Percentiles rank a stretch among this genome's conserved stretches.
phyloP scores from a whole-genome alignment of 176 grass and related monocot genomes.

The Lolium multiflorum region DNA sequence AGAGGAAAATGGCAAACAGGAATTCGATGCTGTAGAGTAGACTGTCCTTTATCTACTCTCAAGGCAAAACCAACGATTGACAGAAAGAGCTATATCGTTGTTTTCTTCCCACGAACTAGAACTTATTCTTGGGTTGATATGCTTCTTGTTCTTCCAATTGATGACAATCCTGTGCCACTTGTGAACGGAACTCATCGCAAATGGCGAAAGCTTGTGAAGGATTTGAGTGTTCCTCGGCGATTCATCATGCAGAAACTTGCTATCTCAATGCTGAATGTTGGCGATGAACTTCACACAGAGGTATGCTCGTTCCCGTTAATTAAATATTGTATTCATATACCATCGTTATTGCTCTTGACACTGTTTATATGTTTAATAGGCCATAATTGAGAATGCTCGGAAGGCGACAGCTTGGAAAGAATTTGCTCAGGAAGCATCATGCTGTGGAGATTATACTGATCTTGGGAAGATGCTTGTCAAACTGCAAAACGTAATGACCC shows the following conservation, averaged over 20 bases:
- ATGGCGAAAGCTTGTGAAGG: conserved; percentile 90
- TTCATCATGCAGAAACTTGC: conserved; percentile 91
- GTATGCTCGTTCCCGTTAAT: conserved; percentile 42
- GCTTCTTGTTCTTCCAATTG: conserved; percentile 78
- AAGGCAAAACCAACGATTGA: conserved; percentile 91
- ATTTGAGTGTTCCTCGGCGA: conserved; percentile 68
- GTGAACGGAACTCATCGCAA: conserved; percentile 84
- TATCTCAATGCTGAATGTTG: conserved; percentile 79
- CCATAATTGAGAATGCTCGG: conserved; percentile 84
- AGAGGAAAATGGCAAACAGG: conserved; percentile 99
- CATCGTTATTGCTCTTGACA: conserved; percentile 33
- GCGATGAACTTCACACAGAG: conserved; percentile 82
- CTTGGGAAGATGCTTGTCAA: conserved; percentile 95
- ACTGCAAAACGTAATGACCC: conserved; percentile 75
- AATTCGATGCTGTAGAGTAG: conserved; percentile 81
- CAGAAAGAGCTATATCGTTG: conserved; percentile 82
- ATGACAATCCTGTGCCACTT: conserved; percentile 73
- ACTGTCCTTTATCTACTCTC: conserved; percentile 81
- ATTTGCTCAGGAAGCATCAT: conserved; percentile 85
- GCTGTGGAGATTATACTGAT: conserved; percentile 78
- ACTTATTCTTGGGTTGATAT: conserved; percentile 95
- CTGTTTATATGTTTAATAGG: conserved; percentile 55
- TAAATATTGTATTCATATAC: conserved; percentile 13
- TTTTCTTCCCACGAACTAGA: conserved; percentile 93
- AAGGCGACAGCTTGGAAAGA: conserved; percentile 72